A percentile compares a stretch with the other conserved stretches of the same genome.
phyloP scores from a whole-genome alignment of 768 basidiomycete genomes.

The Amylocystis lapponica region DNA sequence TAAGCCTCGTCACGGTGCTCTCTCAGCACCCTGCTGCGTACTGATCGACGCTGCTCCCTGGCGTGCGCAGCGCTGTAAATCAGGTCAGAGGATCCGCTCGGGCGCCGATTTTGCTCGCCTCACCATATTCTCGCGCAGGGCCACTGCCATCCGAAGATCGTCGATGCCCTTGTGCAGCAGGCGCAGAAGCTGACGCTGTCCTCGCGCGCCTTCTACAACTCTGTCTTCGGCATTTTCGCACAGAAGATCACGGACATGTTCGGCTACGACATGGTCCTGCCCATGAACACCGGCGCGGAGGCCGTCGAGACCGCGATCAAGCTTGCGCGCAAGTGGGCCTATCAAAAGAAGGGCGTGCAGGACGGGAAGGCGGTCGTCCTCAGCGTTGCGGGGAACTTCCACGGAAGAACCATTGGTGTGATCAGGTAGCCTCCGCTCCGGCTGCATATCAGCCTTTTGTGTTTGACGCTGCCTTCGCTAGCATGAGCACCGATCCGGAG shows the following conservation, averaged over 20 bases:
- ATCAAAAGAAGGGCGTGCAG: conserved; percentile 76
- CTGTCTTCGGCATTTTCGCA: conserved; percentile 86
- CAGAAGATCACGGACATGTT: conserved; percentile 78
- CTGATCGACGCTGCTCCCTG: too few relatives aligned
- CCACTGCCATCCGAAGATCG: conserved; percentile 89
- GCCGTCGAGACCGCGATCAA: conserved; percentile 98
- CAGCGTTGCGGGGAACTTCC: conserved; percentile 88
- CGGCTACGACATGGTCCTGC: conserved; percentile 91
- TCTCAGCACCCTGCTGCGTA: neutral
- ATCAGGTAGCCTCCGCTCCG: conserved; percentile 53
- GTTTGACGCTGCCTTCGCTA: conserved; percentile 24
- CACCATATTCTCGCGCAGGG: conserved; percentile 39
- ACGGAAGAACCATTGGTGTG: conserved; percentile 86
- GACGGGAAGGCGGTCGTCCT: conserved; percentile 83
- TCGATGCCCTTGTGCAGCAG: conserved; percentile 75
- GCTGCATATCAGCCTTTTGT: conserved; percentile 6
- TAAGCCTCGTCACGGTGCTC: conserved; percentile 35
- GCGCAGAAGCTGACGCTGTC: conserved; percentile 88
- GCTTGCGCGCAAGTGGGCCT: conserved; percentile 95
- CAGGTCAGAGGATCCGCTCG: conserved; percentile 48
- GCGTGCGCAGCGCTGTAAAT: conserved; percentile 65
- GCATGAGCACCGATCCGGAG: conserved; percentile 95
- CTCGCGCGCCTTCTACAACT: conserved; percentile 95
- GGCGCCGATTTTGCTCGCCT: neutral
- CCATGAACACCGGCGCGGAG: conserved; percentile 99